Base-by-base conservation (phyloP, 2,329 filamentous ascomycete genomes). In the Trichoderma atroviride region DNA sequence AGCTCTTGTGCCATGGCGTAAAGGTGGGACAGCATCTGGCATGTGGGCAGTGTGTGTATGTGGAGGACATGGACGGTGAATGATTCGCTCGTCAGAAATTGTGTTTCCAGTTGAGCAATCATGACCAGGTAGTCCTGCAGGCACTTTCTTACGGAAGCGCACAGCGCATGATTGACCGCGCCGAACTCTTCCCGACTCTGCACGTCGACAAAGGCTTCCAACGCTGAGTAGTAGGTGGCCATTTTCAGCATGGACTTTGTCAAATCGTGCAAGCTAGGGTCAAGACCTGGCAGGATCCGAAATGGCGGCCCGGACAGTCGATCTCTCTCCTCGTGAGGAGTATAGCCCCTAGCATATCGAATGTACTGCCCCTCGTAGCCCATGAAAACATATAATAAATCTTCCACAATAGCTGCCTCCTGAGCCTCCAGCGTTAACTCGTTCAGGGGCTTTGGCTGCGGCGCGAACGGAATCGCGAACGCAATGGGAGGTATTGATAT, bases 281-380 rank as follows among this genome's bases (percentile, higher is more conserved):
- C 96, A 55, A 99, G 85, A 1, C 95, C 95, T 0, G 92, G 87
- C 7, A 92, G 83, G 71, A 97, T 89, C 72, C 89, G 89, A 81
- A 94, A 98, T 11, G 85, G 83, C 1, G 96, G 96, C 0, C 96
- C 96, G 6, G 91, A 87, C 61, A 99, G 83, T 16, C 94, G 89
- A 76, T 96, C 93, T 75, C 95, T 93, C 81, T 99, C 96, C 63
- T 93, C 89, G 3, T 86, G 83, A 0, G 94, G 93, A 74, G 97
- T 90, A 78, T 97, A 98, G 10, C 88, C 87, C 73, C 93, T 91
- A 70, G 87, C 87, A 77, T 93, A 98, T 68, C 93, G 92, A 71
- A 99, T 92, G 78, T 98, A 98, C 79, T 97, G 94, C n/a, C 96
- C 96, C 80, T 99, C 96, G 72, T 94, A 97, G 29, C 96, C 96